A percentile compares a stretch with the other conserved stretches of the same genome.
Evolutionary conservation across 2,329 filamentous ascomycete genomes (phyloP).

Genomic region (Ceratocystis diversiconidia): DNA sequence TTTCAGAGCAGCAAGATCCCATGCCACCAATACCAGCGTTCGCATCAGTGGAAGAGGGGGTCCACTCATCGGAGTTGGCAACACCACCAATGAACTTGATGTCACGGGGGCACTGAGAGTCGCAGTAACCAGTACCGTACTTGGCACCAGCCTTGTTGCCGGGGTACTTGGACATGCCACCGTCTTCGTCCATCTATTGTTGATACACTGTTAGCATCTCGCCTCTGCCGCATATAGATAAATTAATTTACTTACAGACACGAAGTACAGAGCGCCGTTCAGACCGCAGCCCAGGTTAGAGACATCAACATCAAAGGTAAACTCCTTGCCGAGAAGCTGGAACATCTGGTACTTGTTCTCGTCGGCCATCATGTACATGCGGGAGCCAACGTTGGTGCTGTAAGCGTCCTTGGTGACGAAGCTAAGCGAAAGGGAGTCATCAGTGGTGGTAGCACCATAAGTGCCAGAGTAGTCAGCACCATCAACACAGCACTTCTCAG

Average conservation of each 20-base stretch:
- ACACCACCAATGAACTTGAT: constrained; percentile 37
- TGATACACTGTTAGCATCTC: not conserved
- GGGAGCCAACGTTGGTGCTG: constrained; percentile 30
- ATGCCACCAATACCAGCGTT: constrained; percentile 35
- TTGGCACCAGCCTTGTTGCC: constrained; percentile 35
- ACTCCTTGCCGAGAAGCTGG: constrained; percentile 45
- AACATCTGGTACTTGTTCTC: constrained; percentile 45
- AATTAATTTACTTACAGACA: constrained; percentile 23
- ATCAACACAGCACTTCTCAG: constrained; percentile 33
- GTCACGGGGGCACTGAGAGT: constrained; percentile 33
- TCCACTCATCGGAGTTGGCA: constrained; percentile 32
- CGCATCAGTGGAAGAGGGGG: constrained; percentile 35
- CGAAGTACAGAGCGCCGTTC: constrained; percentile 50
- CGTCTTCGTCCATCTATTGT: constrained; percentile 35
- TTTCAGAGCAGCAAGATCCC: constrained; percentile 43
- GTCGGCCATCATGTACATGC: constrained; percentile 44
- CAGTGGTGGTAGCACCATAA: constrained; percentile 34
- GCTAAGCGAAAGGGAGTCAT: constrained; percentile 34
- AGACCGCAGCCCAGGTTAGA: constrained; percentile 49
- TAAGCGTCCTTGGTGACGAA: constrained; percentile 36
- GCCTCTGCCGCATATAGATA: not conserved
- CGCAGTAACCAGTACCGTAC: constrained; percentile 43
- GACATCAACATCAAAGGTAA: constrained; percentile 53
- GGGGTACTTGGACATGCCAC: constrained; percentile 32
- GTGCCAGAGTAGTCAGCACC: constrained; percentile 32